phyloP scores from a whole-genome alignment of 768 basidiomycete genomes.

The Cystofilobasidium macerans region DNA sequence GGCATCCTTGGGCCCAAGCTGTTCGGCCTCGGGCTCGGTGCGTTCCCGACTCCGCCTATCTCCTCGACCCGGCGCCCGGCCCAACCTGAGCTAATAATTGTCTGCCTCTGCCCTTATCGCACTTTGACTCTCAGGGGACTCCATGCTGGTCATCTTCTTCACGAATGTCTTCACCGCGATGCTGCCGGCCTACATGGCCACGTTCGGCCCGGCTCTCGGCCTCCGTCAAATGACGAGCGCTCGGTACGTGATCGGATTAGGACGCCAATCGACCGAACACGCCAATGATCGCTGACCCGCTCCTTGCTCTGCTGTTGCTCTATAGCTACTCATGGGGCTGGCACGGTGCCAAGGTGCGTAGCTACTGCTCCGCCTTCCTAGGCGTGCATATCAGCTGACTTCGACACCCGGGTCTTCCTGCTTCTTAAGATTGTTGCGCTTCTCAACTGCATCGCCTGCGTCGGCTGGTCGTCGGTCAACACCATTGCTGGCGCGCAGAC shows the following conservation, averaged over 20 bases:
- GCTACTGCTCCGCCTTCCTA: too few relatives aligned
- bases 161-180: constrained; percentile 15
- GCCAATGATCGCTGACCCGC: constrained; percentile 22
- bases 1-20: constrained; percentile 16
- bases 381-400: too few relatives aligned
- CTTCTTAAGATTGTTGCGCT: constrained; percentile 19
- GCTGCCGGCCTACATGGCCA: constrained; percentile 24
- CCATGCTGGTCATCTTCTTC: constrained; percentile 17
- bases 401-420: too few relatives aligned
- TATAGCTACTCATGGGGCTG: constrained; percentile 22
- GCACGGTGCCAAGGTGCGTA: constrained; percentile 24
- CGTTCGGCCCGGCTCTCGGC: constrained; percentile 40
- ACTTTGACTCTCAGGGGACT: neutral
- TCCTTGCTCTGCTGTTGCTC: neutral
- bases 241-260: constrained; percentile 33
- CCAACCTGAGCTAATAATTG: neutral
- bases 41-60: neutral
- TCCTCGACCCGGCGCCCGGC: neutral
- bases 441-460: constrained; percentile 38
- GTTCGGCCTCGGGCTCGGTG: constrained; percentile 21
- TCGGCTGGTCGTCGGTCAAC: constrained; percentile 43
- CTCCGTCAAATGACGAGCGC: constrained; percentile 44
- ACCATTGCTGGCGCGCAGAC: constrained; percentile 32
- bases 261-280: constrained; percentile 30
- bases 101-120: neutral